phyloP scores from a whole-genome alignment of 2,329 filamentous ascomycete species.

The Chrysoporthe puriensis region DNA sequence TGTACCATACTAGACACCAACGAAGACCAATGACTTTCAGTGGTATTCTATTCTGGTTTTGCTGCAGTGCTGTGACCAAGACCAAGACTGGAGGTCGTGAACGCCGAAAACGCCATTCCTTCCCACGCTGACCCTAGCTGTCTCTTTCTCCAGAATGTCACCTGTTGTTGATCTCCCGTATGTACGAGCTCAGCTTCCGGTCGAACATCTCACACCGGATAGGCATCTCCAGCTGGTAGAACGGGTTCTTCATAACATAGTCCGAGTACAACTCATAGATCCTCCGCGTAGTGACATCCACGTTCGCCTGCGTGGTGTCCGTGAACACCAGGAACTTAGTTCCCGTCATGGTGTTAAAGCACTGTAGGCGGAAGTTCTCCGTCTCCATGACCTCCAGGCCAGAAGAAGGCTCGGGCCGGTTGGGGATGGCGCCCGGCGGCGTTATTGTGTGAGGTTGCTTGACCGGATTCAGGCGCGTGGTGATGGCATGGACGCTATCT shows the following conservation, averaged over 20 bases:
- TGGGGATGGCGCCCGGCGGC: slow-evolving; percentile 45
- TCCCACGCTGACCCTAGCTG: not conserved
- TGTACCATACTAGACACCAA: slow-evolving; percentile 26
- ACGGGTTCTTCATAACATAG: slow-evolving; percentile 99
- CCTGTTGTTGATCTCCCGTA: slow-evolving; percentile 71
- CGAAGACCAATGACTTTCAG: slow-evolving; percentile 18
- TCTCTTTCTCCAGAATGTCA: slow-evolving; percentile 30
- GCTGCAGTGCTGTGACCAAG: slow-evolving; percentile 14
- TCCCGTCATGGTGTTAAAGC: slow-evolving; percentile 92
- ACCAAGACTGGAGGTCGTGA: not conserved
- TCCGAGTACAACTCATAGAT: slow-evolving; percentile 96
- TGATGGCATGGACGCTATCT: slow-evolving; percentile 69
- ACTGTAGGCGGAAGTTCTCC: slow-evolving; percentile 92
- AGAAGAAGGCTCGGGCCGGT: slow-evolving; percentile 66
- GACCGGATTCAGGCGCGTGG: slow-evolving; percentile 63
- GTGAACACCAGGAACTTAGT: slow-evolving; percentile 97
- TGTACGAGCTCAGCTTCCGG: slow-evolving; percentile 77
- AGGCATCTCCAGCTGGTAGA: slow-evolving; percentile 98
- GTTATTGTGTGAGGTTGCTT: slow-evolving; percentile 40
- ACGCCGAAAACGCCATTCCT: slow-evolving; percentile 24
- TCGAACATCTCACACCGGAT: slow-evolving; percentile 95
- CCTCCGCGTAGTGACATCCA: slow-evolving; percentile 79
- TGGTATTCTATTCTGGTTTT: slow-evolving; percentile 13
- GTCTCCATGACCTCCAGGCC: slow-evolving; percentile 93
- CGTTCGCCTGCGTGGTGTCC: slow-evolving; percentile 82